A percentile compares a stretch with the other conserved stretches of the same genome.
phyloP scores from a whole-genome alignment of 1,284 basidiomycete species.

The Boletellus sp. region DNA sequence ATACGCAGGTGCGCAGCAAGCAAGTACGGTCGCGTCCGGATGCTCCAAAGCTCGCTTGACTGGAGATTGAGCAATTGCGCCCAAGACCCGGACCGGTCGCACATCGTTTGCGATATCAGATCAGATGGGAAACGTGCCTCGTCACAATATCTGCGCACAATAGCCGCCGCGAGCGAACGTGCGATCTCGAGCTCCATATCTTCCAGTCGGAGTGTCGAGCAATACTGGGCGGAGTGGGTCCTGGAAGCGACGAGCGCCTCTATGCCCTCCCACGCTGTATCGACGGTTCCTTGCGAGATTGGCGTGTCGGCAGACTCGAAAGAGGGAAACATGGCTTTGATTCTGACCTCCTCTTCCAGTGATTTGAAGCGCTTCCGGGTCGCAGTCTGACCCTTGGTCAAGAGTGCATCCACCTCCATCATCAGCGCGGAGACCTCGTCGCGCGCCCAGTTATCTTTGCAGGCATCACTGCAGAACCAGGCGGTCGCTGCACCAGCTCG shows the following conservation, averaged over 20 bases:
- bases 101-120: constrained; percentile 1
- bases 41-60: constrained; percentile 44
- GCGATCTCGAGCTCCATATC: constrained; percentile 53
- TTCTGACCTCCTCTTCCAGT: constrained; percentile 29
- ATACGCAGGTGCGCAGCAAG: constrained; percentile 45
- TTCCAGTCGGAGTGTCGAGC: constrained; percentile 33
- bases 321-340: constrained; percentile 12
- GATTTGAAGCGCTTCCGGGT: constrained; percentile 31
- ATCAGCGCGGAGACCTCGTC: constrained; percentile 33
- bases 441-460: constrained; percentile 43
- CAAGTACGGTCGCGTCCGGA: constrained; percentile 39
- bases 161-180: constrained; percentile 45
- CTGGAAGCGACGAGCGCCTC: constrained; percentile 23
- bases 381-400: constrained; percentile 32
- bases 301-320: constrained; percentile 5
- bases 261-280: constrained; percentile 34
- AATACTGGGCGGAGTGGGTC: constrained; percentile 17
- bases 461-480: constrained; percentile 54
- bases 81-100: constrained; percentile 10
- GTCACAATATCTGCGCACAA: constrained; percentile 38
- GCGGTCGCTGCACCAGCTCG: constrained; percentile 36
- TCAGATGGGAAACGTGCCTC: constrained; percentile 13
- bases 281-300: constrained; percentile 31
- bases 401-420: constrained; percentile 30
- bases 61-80: constrained; percentile 43